phyloP scores from a whole-genome alignment of 768 basidiomycete genomes.

The Exidia glandulosa region DNA sequence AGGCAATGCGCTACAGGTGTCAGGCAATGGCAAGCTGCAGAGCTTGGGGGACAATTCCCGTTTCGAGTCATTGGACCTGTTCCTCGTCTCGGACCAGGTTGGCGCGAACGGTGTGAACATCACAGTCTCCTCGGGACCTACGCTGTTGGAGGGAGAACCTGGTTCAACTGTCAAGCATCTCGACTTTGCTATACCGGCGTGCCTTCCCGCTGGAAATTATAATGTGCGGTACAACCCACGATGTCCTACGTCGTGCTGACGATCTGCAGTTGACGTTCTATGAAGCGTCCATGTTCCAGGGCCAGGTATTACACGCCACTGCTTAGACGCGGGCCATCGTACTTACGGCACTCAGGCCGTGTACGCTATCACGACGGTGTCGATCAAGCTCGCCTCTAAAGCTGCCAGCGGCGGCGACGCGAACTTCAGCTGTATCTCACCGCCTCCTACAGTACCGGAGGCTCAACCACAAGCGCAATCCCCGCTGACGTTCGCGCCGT shows the following conservation, averaged over 20 bases:
- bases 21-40: background rate
- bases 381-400: background rate
- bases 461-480: background rate
- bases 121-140: background rate
- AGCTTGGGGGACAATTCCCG: background rate
- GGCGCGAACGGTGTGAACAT: background rate
- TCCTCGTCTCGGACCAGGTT: background rate
- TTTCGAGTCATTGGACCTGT: background rate
- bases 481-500: background rate
- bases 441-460: background rate
- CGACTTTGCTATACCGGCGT: constrained; percentile 17
- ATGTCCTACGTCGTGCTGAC: background rate
- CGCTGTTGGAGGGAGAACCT: constrained; percentile 3
- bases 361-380: background rate
- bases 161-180: constrained; percentile 3
- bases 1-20: background rate
- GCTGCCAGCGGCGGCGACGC: background rate
- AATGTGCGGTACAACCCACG: background rate
- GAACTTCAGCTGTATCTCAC: background rate
- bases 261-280: constrained; percentile 3
- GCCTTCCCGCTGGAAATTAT: background rate
- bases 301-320: background rate
- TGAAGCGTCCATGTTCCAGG: constrained; percentile 1
- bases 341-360: background rate
- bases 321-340: background rate